Evolutionary conservation across 2,329 filamentous ascomycete genomes (phyloP).

Genomic region (Paramyrothecium sp.): DNA sequence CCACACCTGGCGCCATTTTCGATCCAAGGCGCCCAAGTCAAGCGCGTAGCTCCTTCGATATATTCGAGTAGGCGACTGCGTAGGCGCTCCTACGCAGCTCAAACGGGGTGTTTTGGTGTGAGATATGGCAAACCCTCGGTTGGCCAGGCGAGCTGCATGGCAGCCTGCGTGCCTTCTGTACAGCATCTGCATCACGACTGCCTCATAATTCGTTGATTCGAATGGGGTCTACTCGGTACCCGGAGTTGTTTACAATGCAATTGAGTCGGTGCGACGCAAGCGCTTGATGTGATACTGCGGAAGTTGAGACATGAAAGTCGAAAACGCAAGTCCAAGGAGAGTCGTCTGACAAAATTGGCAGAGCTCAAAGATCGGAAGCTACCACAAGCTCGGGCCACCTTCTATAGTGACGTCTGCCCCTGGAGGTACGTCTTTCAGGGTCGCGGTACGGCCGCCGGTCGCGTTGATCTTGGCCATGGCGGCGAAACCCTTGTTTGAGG

Average conservation of each 20-base stretch:
- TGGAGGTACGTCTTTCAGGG: too few species aligned
- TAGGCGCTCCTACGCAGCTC: background rate
- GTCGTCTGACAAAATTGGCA: too few species aligned
- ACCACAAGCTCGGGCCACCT: too few species aligned
- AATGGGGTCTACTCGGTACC: background rate
- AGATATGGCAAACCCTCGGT: background rate
- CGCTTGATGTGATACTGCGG: too few species aligned
- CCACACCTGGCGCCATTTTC: conserved; percentile 54
- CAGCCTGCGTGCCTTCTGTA: conserved; percentile 24
- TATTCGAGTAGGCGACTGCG: conserved; percentile 6
- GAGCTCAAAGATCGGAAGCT: too few species aligned
- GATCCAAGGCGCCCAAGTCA: conserved; percentile 43
- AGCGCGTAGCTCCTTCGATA: conserved; percentile 38
- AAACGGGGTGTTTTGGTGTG: background rate
- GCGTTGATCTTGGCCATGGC: too few species aligned
- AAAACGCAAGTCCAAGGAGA: too few species aligned
- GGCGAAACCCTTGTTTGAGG: too few species aligned
- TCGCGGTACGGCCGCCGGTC: too few species aligned
- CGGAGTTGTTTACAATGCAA: background rate
- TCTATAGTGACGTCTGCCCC: too few species aligned
- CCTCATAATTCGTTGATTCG: background rate
- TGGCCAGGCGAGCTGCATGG: conserved; percentile 14
- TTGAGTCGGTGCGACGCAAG: too few species aligned
- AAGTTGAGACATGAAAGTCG: too few species aligned
- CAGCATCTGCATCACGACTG: conserved; percentile 20